Evolutionary conservation across 2,329 filamentous ascomycete species (phyloP), one percentile per base, ranked within the genome.

Genomic region (Ploettnerulaceae sp.): DNA sequence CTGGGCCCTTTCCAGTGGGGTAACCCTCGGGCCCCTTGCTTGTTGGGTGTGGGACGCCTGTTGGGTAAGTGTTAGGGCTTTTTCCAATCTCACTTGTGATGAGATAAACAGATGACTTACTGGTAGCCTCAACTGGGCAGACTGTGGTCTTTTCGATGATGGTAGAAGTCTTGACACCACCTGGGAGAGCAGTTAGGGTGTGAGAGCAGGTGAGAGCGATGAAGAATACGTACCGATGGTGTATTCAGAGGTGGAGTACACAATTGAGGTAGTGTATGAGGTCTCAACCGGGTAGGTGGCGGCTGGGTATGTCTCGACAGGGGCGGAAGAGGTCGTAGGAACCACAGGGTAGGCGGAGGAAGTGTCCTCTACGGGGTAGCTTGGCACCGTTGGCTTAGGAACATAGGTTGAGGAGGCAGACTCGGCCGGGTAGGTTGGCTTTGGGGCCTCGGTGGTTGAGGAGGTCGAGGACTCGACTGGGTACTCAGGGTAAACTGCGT

Each of bases 211-310:
- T 12, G n/a, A 35, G 43, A 20, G 43, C 41, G 24, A 31, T 53
- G 44, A 33, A 4, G 45, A 26, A 35, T 45, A 53, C n/a, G 34
- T 21, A 17, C 39, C 48, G 35, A 53, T 50, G 26, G 50, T 56
- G 28, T 47, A 47, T 15, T 48, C 43, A 18, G 48, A 49, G 22
- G 52, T 56, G 5, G 28, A 29, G 12, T 47, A 45, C 37, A 49
- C 33, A n/a, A 40, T 52, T n/a, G 38, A 42, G 25, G 54, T 57
- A 20, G 68, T 58, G 31, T 57, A 60, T 26, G 44, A 14, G 3
- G 31, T 40, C 2, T 7, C 6, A 9, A 28, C 29, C 5, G 40
- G 18, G 28, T 49, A 34, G 5, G 41, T 51, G n/a, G 39, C 39
- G 25, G 54, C 57, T 17, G 69, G 58, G 29, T 57, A 60, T 22